Evolutionary conservation across 2,329 filamentous ascomycete genomes (phyloP), one percentile per base, ranked within the genome.

Genomic region (Knufia fluminis): DNA sequence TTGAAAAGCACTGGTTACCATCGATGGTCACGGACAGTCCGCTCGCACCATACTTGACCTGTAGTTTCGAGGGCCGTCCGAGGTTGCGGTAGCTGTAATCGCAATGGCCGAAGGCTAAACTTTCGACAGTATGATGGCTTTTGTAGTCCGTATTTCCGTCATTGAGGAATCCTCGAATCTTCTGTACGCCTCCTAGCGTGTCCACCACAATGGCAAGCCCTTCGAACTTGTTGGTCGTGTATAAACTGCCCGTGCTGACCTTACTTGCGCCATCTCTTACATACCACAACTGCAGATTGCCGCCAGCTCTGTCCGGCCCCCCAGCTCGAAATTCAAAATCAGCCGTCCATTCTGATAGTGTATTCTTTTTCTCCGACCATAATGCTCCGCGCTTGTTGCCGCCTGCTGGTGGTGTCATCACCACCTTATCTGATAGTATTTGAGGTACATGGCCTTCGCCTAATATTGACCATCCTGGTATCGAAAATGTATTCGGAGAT

Each of bases 251-350:
- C 20, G 82, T 77, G 49, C 81, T 83, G 49, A 94, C 72, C 24
- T 74, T 72, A 52, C 75, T 68, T 58, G 78, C 70, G 26, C 85
- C 85, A 52, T 86, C 77, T 59, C 80, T 82, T 46, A 79, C 82
- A 62, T 94, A 87, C 92, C 92, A 98, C 61, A 98, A 76, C 68
- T 97, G 91, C 58, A 98, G 72, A 68, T 94, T 96, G 43, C 92
- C 92, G 51, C 83, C 82, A 45, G 83, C 88, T 59, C 86, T 76
- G 63, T 97, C 92, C 55, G 85, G 83, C 6, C 92, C 92, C 53
- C 80, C 87, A 46, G 83, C 86, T 58, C 92, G 80, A 68, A 98
- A 96, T 62, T 92, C 83, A 59, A 97, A 75, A 62, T 94, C 86
- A 45, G 82, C 80, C 7, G 80, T 77, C 89, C 89, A 98, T 65